Base-by-base conservation (phyloP, 2,329 filamentous ascomycete genomes). In the Ophiosphaerella korrae region DNA sequence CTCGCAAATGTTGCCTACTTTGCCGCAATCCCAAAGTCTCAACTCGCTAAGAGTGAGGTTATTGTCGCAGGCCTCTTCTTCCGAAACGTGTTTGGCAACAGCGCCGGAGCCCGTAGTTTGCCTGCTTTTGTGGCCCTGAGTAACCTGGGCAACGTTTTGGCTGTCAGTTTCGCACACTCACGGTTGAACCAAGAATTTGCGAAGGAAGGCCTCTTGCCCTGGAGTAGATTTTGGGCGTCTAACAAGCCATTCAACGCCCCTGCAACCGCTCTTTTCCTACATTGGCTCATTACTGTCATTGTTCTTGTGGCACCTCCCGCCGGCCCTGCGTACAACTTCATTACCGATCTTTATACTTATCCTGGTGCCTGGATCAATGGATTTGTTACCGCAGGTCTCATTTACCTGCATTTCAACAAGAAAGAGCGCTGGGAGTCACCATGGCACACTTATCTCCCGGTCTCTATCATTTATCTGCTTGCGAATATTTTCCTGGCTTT, bases 261-360 rank as follows among this genome's bases (percentile, higher is more conserved):
- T 16, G 57, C 67, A 2, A 55, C 68, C 7, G 66, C 68, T 68
- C 72, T 86, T 7, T 83, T 88, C 58, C 77, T 88, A 16, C 86
- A 89, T 67, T 89, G 84, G 81, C 63, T 86, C 13, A 79, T 88
- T 2, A 87, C 85, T 0, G 77, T 87, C 50, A 79, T 89, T 38
- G 79, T 89, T 11, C 80, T 90, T 29, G 69, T 88, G 3, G 86
- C 85, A 0, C 86, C 86, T 1, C 87, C 87, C 0, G 82, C 85
- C 0, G 87, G 86, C 0, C 81, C 86, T 13, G 86, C 86, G 0
- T 89, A 89, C 70, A 87, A 86, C 70, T 89, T 89, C 62, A 80
- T 86, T 35, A 77, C 84, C 42, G 82, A 84, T 54, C 67, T 86
- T 40, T 70, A 74, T 49, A 71, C 68, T 7, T 73, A 74, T 52